phyloP scores from a whole-genome alignment of 1,139 yeast species.

The Hanseniaspora gamundiae region DNA sequence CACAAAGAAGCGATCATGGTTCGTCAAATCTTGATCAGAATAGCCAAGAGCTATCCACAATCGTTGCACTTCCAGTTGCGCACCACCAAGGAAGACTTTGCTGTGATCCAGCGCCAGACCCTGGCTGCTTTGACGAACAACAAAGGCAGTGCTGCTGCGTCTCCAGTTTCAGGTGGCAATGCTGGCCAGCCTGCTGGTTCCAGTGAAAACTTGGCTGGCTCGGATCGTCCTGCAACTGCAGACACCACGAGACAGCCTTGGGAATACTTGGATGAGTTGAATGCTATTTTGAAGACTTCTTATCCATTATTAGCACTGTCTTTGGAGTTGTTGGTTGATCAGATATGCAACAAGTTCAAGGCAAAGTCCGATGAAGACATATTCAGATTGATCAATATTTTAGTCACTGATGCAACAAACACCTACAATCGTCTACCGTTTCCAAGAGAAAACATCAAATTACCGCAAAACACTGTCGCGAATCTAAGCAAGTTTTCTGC shows the following conservation, averaged over 20 bases:
- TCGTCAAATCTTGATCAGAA: constrained; percentile 74
- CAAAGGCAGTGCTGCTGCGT: constrained; percentile 12
- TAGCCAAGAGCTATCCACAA: constrained; percentile 95
- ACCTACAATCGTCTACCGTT: constrained; percentile 72
- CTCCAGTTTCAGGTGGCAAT: constrained; percentile 6
- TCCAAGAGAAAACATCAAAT: constrained; percentile 76
- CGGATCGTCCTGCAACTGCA: constrained; percentile 1
- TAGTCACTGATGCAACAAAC: constrained; percentile 88
- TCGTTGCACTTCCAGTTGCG: constrained; percentile 92
- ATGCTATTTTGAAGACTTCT: constrained; percentile 91
- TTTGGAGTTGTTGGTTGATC: constrained; percentile 89
- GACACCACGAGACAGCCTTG: constrained; percentile 55
- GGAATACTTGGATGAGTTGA: constrained; percentile 91
- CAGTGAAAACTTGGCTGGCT: constrained; percentile 4
- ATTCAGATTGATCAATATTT: constrained; percentile 81
- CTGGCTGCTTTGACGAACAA: constrained; percentile 43
- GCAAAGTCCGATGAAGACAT: constrained; percentile 95
- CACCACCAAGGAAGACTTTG: constrained; percentile 88
- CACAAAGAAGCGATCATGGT: constrained; percentile 86
- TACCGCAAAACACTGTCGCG: constrained; percentile 87
- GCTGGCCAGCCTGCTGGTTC: constrained; percentile 9
- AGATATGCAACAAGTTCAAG: constrained; percentile 86
- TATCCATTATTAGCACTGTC: constrained; percentile 89
- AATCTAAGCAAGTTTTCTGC: constrained; percentile 87
- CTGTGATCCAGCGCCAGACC: constrained; percentile 75